Base-by-base conservation (phyloP, 257 asterid species). In the Gentiana macrophylla region DNA sequence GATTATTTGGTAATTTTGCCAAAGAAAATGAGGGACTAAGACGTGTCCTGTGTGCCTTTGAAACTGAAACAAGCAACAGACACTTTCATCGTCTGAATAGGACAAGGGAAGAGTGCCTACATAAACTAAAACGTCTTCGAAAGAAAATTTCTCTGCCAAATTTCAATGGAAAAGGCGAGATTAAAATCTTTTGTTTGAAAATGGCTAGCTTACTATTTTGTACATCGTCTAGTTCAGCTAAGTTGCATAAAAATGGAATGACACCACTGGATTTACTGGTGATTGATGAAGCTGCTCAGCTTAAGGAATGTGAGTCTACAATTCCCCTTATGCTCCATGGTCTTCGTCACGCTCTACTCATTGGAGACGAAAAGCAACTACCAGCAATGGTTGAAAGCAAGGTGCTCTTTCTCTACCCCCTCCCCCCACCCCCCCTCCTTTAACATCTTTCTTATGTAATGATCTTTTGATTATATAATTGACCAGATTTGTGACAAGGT, bases 201-300 rank as follows among this genome's bases (percentile, higher is more conserved):
- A 41, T 4, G 33, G 60, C 92, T 2, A 49, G 67, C 49, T 67
- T 89, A 53, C 34, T 77, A 12, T 83, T 89, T 49, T 80, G 89
- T 57, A 85, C 97, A 6, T 89, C 71, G 57, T 81, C 95, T 1
- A 71, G 91, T 65, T 72, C 97, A 3, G 51, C 75, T 8, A 85
- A 70, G 54, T 57, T 89, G 75, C 78, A 67, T 36, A 55, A 65
- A 3, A 34, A 46, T 36, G 46, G 35, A 12, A 67, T 72, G 76
- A 37, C 37, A 2, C 71, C 80, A 5, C 32, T 78, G 24, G 73
- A 85, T 9, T 12, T 85, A 62, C 73, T 79, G 70, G 65, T 85
- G 49, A 72, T 88, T 33, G 95, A 88, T 64, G 97, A 88, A 74
- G 97, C 97, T 36, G 96, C 96, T 37, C 94, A 84, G 61, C 72